Conservation (phyloP, 768 basidiomycete genomes). For the Leccinellum rugosiceps region DNA sequence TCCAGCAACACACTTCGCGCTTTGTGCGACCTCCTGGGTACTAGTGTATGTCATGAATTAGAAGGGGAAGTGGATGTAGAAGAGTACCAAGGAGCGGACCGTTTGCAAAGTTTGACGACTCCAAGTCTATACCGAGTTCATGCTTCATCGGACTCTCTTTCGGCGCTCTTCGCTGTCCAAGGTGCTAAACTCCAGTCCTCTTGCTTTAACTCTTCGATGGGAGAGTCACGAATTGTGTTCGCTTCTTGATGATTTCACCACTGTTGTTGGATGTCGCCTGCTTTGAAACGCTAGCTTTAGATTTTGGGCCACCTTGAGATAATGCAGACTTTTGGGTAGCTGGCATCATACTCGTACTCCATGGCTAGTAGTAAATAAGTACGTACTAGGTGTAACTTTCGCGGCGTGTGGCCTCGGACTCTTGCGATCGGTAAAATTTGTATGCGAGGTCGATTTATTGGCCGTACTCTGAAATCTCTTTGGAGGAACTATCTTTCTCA, state of each 20-base stretch:
- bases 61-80: background rate
- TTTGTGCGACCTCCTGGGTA: constrained; percentile 66
- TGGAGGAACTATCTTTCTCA: too few relatives aligned
- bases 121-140: constrained; percentile 29
- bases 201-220: constrained; percentile 34
- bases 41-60: constrained; percentile 33
- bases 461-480: background rate
- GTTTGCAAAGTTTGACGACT: constrained; percentile 50
- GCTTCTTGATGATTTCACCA: constrained; percentile 45
- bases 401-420: constrained; percentile 15
- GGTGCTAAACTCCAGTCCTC: constrained; percentile 34
- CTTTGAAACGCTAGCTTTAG: constrained; percentile 46
- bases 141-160: constrained; percentile 25
- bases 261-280: constrained; percentile 14
- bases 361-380: background rate
- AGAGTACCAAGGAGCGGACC: constrained; percentile 37
- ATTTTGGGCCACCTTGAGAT: constrained; percentile 44
- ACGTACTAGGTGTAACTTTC: constrained; percentile 5
- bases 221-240: constrained; percentile 57
- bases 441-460: too few relatives aligned
- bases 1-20: constrained; percentile 62
- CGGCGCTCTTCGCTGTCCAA: constrained; percentile 31
- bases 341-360: constrained; percentile 31
- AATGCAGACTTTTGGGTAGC: constrained; percentile 40
- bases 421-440: too few relatives aligned